Evolutionary conservation across 2,329 filamentous ascomycete genomes (phyloP), one percentile per base, ranked within the genome.

Genomic region (Alternaria ethzedia): DNA sequence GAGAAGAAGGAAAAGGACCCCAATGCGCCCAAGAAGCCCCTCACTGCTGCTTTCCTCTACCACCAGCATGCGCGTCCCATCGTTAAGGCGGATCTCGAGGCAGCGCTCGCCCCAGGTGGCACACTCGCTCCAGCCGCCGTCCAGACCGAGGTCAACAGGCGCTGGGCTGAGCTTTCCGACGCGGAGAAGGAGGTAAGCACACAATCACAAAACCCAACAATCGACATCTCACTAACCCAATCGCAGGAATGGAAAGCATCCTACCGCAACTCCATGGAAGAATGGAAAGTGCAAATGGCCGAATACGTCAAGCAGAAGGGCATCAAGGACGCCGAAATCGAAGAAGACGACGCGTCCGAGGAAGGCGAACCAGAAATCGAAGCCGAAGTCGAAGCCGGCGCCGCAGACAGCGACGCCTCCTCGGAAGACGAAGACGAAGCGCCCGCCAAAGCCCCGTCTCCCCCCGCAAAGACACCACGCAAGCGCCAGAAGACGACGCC

Each of bases 21-120:
- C 71, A 97, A 97, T 80, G 94, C 94, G 7, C 95, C 95, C 64
- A 98, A 97, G 88, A 90, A 94, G 54, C 94, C 95, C 9, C 82
- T 97, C 76, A 98, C 95, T 6, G 94, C 95, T 3, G 97, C 96
- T 85, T 97, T 98, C 85, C 85, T 97, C 65, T 98, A 94, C 84
- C 93, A 97, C 86, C 91, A 96, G 80, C 90, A 91, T 68, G 93
- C 93, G 68, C 91, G 96, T 54, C 87, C 90, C 55, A 90, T 92
- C 78, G 96, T 98, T 71, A 90, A 92, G 61, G 86, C 85, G 32
- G 93, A 96, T 72, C 71, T 81, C 10, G 75, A 79, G 64, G 66
- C 67, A 36, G 66, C 70, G n/a, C 72, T 77, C 5, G 76, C 80
- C 50, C 86, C 97, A 11, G 92, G 91, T 21, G 78, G 88, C n/a